Base-by-base conservation (phyloP, 306 rosid genomes). In the Ammopiptanthus mongolicus region DNA sequence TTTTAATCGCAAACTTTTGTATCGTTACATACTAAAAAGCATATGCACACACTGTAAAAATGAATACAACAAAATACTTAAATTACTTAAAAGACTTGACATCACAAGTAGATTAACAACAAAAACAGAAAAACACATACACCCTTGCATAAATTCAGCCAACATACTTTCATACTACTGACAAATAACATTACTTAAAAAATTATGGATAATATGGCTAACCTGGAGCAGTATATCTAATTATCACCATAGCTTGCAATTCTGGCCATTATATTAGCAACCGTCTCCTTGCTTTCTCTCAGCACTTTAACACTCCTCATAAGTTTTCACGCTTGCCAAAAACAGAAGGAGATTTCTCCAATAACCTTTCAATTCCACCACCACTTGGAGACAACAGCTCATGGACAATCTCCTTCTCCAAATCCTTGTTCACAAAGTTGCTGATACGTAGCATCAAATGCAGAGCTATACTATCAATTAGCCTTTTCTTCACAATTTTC, bases 401-500 rank as follows among this genome's bases (percentile, higher is more conserved):
- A n/a, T n/a, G n/a, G n/a, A n/a, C n/a, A n/a, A n/a, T n/a, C n/a
- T n/a, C n/a, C n/a, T n/a, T n/a, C n/a, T n/a, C n/a, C n/a, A n/a
- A n/a, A n/a, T n/a, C n/a, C n/a, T n/a, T n/a, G n/a, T n/a, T n/a
- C n/a, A n/a, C n/a, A n/a, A n/a, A n/a, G n/a, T n/a, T n/a, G n/a
- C n/a, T n/a, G n/a, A n/a, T n/a, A n/a, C n/a, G n/a, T n/a, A n/a
- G n/a, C n/a, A n/a, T n/a, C n/a, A n/a, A n/a, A n/a, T n/a, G n/a
- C n/a, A n/a, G n/a, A n/a, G n/a, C n/a, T n/a, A n/a, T n/a, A n/a
- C 36, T 62, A 18, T 90, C 91, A 1, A 88, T 85, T 0, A 86
- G 47, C 69, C 93, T 68, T n/a, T 36, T 85, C 69, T 72, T 5
- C 2, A 86, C 93, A 4, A 86, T 77, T 47, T 69, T 86, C 96